Evolutionary conservation across 2,329 filamentous ascomycete genomes (phyloP).

Genomic region (Elsinoe necatrix): DNA sequence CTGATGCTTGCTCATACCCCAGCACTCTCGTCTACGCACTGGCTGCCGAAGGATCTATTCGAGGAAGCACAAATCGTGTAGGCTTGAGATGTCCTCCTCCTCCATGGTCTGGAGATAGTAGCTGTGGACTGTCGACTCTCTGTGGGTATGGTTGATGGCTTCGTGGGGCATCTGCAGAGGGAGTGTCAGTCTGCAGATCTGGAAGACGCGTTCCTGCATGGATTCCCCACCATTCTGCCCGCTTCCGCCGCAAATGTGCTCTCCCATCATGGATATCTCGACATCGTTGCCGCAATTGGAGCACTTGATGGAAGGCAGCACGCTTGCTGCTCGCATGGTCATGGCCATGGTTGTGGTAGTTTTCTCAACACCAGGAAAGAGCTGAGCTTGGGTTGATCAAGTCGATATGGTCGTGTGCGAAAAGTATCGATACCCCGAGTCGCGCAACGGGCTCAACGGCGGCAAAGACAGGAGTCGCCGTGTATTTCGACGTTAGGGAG

Average conservation of each 20-base stretch:
- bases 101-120: slow-evolving; percentile 10
- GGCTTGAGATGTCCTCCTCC: slow-evolving; percentile 9
- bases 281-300: slow-evolving; percentile 70
- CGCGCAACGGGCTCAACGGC: slow-evolving; percentile 9
- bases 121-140: slow-evolving; percentile 14
- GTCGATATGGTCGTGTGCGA: slow-evolving; percentile 11
- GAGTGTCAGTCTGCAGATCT: slow-evolving; percentile 19
- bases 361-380: not conserved
- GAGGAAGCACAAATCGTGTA: slow-evolving; percentile 6
- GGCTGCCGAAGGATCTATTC: slow-evolving; percentile 12
- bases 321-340: slow-evolving; percentile 52
- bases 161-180: slow-evolving; percentile 15
- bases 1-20: not conserved
- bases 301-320: slow-evolving; percentile 80
- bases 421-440: slow-evolving; percentile 14
- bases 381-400: not conserved
- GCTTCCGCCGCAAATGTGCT: slow-evolving; percentile 56
- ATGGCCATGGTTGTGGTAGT: slow-evolving; percentile 14
- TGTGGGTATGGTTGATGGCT: slow-evolving; percentile 10
- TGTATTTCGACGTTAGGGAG: slow-evolving; percentile 13
- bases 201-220: slow-evolving; percentile 39
- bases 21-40: not conserved
- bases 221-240: slow-evolving; percentile 12
- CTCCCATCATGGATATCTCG: slow-evolving; percentile 76
- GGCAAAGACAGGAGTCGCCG: not conserved